Base-by-base conservation (phyloP, 2,329 filamentous ascomycete species). In the Arthrinium phaeospermum region DNA sequence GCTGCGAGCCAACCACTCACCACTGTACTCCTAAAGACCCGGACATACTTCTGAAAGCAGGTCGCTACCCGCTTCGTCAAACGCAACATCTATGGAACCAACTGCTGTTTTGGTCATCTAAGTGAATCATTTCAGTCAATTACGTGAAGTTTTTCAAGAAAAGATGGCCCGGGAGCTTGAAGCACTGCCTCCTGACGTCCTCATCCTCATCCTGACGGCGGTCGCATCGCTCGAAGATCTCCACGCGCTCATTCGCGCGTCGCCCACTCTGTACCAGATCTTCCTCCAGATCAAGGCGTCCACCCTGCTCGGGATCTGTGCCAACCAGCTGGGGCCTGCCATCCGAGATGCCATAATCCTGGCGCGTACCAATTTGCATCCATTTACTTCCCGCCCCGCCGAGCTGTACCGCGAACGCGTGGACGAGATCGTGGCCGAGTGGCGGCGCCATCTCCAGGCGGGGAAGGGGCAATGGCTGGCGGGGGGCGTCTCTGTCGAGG, bases 171-270 rank as follows among this genome's bases (percentile, higher is more conserved):
- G 4, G 49, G 12, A 14, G 49, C 49, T 53, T n/a, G 49, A 53
- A n/a, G 13, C 10, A 14, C 49, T 53, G 24, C 49, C 49, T 53
- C n/a, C 68, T 19, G 44, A 69, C n/a, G 46, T 49, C 4, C n/a
- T 51, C 27, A 27, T 69, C 5, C 45, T 69, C n/a, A 24, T 69
- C 19, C 34, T 69, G 22, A 19, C 68, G 5, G 68, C 68, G 7
- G 19, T 41, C 41, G n/a, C 46, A 22, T 53, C 68, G 41, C n/a
- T n/a, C 68, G 44, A 69, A 3, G 45, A 69, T 69, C 45, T 49
- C 6, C 24, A 37, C 68, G 47, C 47, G 4, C 30, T 53, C 27
- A 70, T 57, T 30, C 68, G 47, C 14, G 46, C 68, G 5, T 57
- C 51, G 16, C 51, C 51, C 13, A 41, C 30, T 22, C 24, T 53